phyloP scores from a whole-genome alignment of 495 filamentous ascomycete species.

The Hyphodiscus hymeniophilus region DNA sequence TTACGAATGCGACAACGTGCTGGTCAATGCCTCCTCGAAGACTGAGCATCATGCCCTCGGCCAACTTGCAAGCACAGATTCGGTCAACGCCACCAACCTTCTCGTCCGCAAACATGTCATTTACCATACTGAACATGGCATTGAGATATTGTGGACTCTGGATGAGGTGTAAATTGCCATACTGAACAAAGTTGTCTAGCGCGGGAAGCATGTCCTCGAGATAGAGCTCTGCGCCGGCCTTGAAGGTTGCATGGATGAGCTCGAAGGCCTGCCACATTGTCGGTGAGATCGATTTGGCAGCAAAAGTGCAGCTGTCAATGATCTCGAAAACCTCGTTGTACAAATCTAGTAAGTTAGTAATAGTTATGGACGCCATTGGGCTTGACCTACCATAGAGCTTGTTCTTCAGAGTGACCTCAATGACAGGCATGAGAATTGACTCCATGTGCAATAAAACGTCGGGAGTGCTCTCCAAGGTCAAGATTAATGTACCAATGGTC shows the following conservation, averaged over 20 bases:
- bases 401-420: slow-evolving; percentile 90
- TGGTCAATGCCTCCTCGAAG: slow-evolving; percentile 84
- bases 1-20: slow-evolving; percentile 69
- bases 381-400: slow-evolving; percentile 68
- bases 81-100: slow-evolving; percentile 92
- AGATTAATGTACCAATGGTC: slow-evolving; percentile 94
- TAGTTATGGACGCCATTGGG: background rate
- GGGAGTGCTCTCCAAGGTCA: slow-evolving; percentile 93
- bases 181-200: slow-evolving; percentile 92
- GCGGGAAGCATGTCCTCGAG: slow-evolving; percentile 99
- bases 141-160: slow-evolving; percentile 80
- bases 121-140: slow-evolving; percentile 76
- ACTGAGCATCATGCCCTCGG: slow-evolving; percentile 93
- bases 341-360: slow-evolving; percentile 42
- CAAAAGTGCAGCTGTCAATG: slow-evolving; percentile 98
- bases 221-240: slow-evolving; percentile 91
- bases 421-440: slow-evolving; percentile 92
- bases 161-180: slow-evolving; percentile 69
- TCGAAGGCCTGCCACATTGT: slow-evolving; percentile 99
- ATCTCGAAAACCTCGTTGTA: slow-evolving; percentile 99
- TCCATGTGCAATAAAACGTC: slow-evolving; percentile 91
- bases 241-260: slow-evolving; percentile 93
- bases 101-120: slow-evolving; percentile 51
- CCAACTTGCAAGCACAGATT: slow-evolving; percentile 98
- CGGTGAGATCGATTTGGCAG: slow-evolving; percentile 86